These are phyloP conservation scores for Diutina mesorugosa DNA, from an alignment of 1,139 yeast species.

Conservation along the genomic window DNA sequence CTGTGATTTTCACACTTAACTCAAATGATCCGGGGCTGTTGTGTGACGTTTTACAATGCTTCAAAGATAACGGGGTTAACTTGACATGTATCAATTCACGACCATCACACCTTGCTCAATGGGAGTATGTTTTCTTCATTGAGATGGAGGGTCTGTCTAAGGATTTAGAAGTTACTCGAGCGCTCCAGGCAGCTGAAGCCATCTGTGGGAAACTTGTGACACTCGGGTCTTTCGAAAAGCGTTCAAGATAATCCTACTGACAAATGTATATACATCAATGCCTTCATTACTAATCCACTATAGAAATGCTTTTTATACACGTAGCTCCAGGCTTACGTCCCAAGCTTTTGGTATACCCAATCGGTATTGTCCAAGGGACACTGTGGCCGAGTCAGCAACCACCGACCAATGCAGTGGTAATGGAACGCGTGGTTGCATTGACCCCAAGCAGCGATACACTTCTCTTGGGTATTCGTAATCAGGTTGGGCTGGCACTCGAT, in stretches of 20 bases:
- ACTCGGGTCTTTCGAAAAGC: neutral
- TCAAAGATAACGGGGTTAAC: constrained; percentile 47
- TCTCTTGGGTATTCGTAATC: constrained; percentile 48
- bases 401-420: constrained; percentile 87
- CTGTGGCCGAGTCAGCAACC: constrained; percentile 95
- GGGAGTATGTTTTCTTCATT: constrained; percentile 80
- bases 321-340: constrained; percentile 14
- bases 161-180: neutral
- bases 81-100: constrained; percentile 65
- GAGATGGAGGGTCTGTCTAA: constrained; percentile 20
- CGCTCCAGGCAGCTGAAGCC: neutral
- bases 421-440: constrained; percentile 91
- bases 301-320: neutral
- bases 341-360: constrained; percentile 84
- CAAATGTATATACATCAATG: neutral
- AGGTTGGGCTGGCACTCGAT: constrained; percentile 91
- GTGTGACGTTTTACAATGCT: constrained; percentile 49
- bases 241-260: neutral
- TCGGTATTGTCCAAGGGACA: constrained; percentile 95
- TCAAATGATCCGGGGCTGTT: constrained; percentile 68
- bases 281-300: neutral
- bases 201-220: neutral
- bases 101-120: constrained; percentile 49
- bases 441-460: constrained; percentile 97
- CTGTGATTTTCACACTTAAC: constrained; percentile 54